Base-by-base conservation (phyloP, 2,329 filamentous ascomycete genomes). In the Thielaviopsis ethacetica region DNA sequence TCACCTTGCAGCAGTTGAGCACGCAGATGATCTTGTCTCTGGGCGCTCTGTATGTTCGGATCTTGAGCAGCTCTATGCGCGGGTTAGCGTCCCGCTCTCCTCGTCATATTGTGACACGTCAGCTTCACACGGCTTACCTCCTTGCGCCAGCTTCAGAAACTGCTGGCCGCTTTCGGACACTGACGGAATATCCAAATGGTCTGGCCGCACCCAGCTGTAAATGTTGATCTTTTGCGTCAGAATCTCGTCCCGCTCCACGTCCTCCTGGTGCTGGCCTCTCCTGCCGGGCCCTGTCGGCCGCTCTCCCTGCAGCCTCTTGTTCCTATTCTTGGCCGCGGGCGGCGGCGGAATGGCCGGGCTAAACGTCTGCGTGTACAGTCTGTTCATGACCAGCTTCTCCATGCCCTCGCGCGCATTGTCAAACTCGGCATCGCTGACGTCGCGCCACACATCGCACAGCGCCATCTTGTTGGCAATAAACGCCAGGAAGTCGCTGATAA, bases 401-500 rank as follows among this genome's bases (percentile, higher is more conserved):
- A 98, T 98, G 38, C 93, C 93, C 72, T 98, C 93, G 65, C 91
- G 84, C 15, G 93, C 93, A 70, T 98, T 98, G 71, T 98, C 93
- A 66, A 98, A 98, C 67, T 98, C 93, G 44, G 88, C 88, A 69
- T 98, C 93, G 0, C 91, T 95, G 0, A 97, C 88, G 38, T 93
- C 88, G 60, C 88, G 83, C 93, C 93, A 98, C 2, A 98, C 89
- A 62, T 98, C 93, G 67, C 93, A 98, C 63, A 89, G 81, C 15
- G 86, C 89, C 94, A 98, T 98, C 74, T 97, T 97, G 72, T 95
- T 95, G 58, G 88, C 87, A 63, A 98, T 98, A 67, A 98, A 98
- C 52, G 90, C 84, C 54, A 98, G 75, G 65, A 98, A 98, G 69
- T 98, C 94, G 64, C 88, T 83, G 62, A 98, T 95, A 63, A 98